Evolutionary conservation across 2,329 filamentous ascomycete genomes (phyloP).

Genomic region (Fusarium nematophilum): DNA sequence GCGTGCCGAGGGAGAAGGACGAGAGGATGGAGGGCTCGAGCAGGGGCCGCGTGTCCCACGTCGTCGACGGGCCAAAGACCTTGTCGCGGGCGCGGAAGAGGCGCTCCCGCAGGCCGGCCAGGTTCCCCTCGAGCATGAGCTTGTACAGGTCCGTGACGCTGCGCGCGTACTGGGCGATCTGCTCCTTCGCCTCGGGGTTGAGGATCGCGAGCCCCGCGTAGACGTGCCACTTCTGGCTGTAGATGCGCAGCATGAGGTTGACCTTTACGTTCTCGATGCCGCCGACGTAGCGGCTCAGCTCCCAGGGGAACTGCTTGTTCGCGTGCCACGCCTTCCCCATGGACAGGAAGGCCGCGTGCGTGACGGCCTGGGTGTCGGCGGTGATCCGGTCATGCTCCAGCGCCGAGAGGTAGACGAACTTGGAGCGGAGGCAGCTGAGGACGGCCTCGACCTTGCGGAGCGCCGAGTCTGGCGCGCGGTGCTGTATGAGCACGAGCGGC

Average conservation of each 20-base stretch:
- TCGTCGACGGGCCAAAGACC: conserved; percentile 78
- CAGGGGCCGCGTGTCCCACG: conserved; percentile 73
- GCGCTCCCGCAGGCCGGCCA: conserved; percentile 76
- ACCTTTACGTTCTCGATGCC: conserved; percentile 99
- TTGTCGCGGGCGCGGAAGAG: conserved; percentile 74
- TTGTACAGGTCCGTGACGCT: conserved; percentile 96
- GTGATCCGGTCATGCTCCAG: conserved; percentile 95
- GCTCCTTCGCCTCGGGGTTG: conserved; percentile 90
- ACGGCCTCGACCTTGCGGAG: conserved; percentile 84
- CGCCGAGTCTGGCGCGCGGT: conserved; percentile 82
- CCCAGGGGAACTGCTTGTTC: conserved; percentile 96
- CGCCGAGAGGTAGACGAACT: conserved; percentile 87
- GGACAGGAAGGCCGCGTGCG: conserved; percentile 93
- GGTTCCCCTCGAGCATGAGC: conserved; percentile 90
- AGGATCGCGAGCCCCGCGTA: conserved; percentile 97
- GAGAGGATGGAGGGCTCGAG: conserved; percentile 88
- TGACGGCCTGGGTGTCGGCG: conserved; percentile 97
- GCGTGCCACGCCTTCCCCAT: conserved; percentile 99
- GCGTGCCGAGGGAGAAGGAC: conserved; percentile 84
- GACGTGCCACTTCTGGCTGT: conserved; percentile 99
- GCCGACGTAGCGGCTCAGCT: conserved; percentile 92
- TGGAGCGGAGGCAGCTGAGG: conserved; percentile 84
- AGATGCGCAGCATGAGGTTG: conserved; percentile 97
- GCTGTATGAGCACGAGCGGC: conserved; percentile 92
- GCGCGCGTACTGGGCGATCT: conserved; percentile 93